Conservation (phyloP, 768 basidiomycete genomes). For the Cubamyces sp. region DNA sequence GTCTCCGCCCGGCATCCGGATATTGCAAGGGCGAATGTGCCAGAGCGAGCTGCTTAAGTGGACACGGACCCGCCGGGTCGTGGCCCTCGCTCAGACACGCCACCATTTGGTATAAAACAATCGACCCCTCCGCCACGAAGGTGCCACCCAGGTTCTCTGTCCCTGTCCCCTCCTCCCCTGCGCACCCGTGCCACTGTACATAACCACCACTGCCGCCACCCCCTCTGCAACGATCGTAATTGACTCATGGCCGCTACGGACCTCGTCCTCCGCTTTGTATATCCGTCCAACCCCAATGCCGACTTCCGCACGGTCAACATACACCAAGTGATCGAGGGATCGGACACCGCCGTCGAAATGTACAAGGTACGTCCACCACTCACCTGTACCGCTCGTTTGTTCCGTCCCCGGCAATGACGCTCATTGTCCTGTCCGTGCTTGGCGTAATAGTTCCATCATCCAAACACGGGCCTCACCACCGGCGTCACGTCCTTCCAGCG, state of each 20-base stretch:
- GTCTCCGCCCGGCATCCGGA: conserved; percentile 12
- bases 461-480: conserved; percentile 44
- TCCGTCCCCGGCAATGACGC: neutral
- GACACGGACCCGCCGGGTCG: conserved; percentile 12
- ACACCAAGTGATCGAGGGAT: conserved; percentile 38
- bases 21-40: conserved; percentile 15
- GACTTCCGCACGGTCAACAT: conserved; percentile 53
- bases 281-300: conserved; percentile 29
- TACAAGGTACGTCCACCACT: conserved; percentile 43
- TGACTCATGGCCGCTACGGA: conserved; percentile 33
- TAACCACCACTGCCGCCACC: neutral
- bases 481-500: conserved; percentile 54
- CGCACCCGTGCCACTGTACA: neutral
- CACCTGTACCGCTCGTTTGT: neutral
- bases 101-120: conserved; percentile 7
- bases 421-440: neutral
- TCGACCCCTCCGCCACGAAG: neutral
- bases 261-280: conserved; percentile 44
- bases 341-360: conserved; percentile 39
- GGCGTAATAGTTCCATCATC: conserved; percentile 27
- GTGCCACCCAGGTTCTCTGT: neutral
- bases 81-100: neutral
- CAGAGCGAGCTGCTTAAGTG: conserved; percentile 7
- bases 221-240: neutral
- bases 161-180: neutral